phyloP scores from a whole-genome alignment of 1,139 yeast species.

The Candida smagusa region DNA sequence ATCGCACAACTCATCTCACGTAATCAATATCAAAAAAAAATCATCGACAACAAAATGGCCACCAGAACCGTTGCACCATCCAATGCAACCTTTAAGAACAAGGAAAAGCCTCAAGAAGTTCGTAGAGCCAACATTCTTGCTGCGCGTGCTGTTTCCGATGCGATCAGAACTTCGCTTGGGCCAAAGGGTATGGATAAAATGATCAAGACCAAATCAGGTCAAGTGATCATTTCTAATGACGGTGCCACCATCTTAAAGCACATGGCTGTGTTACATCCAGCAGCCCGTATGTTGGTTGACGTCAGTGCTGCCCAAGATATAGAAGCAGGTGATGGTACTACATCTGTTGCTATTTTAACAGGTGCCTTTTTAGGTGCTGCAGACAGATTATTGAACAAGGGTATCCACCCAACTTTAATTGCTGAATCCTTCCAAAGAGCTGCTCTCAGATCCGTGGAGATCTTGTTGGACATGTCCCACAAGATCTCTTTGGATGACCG shows the following conservation, averaged over 20 bases:
- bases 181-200: conserved; percentile 99
- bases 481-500: conserved; percentile 72
- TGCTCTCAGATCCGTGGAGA: conserved; percentile 81
- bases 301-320: conserved; percentile 96
- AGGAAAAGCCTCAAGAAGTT: conserved; percentile 97
- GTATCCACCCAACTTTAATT: conserved; percentile 93
- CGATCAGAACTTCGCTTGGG: conserved; percentile 94
- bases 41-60: not conserved
- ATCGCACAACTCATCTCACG: not conserved
- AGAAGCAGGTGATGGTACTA: conserved; percentile 99
- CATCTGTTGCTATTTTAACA: conserved; percentile 92
- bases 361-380: conserved; percentile 96
- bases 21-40: not conserved
- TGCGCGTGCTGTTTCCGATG: conserved; percentile 97
- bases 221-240: conserved; percentile 92
- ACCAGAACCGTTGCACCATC: conserved; percentile 49
- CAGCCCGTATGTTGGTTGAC: conserved; percentile 97
- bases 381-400: conserved; percentile 80
- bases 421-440: conserved; percentile 96
- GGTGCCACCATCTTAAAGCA: conserved; percentile 96
- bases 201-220: conserved; percentile 92
- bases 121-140: conserved; percentile 91
- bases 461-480: conserved; percentile 80
- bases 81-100: conserved; percentile 87
- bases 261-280: conserved; percentile 98